These are phyloP conservation scores for Chondrus crispus DNA, from an alignment of 23 red algal genomes.

Conservation along the genomic window DNA sequence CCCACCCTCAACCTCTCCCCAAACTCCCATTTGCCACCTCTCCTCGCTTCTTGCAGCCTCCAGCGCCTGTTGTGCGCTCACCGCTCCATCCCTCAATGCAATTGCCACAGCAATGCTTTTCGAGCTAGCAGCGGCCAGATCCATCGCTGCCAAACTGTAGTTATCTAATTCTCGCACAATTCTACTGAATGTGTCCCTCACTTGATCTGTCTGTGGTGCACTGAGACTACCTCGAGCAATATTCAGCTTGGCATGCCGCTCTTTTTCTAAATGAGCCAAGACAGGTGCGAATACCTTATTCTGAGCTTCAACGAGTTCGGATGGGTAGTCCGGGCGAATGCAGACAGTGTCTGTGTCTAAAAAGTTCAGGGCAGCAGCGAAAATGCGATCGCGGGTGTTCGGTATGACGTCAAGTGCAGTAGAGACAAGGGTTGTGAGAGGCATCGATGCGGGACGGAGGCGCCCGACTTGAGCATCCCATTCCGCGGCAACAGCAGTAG, in stretches of 20 bases:
- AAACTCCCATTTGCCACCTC: slow-evolving; percentile 64
- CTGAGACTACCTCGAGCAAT: slow-evolving; percentile 31
- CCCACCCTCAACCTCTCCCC: slow-evolving; percentile 74
- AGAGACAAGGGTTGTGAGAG: slow-evolving; percentile 56
- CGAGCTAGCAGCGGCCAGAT: slow-evolving; percentile 19
- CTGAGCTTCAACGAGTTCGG: slow-evolving; percentile 53
- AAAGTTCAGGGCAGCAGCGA: slow-evolving; percentile 18
- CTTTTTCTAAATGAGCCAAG: not conserved
- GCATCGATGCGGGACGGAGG: slow-evolving; percentile 73
- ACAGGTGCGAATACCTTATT: slow-evolving; percentile 51
- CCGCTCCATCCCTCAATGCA: slow-evolving; percentile 49
- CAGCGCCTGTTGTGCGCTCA: slow-evolving; percentile 16
- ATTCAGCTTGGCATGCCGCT: not conserved
- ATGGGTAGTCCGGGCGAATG: slow-evolving; percentile 54
- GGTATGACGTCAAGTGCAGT: slow-evolving; percentile 56
- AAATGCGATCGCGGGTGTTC: slow-evolving; percentile 26
- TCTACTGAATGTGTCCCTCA: not conserved
- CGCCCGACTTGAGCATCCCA: slow-evolving; percentile 72
- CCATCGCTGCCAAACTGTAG: slow-evolving; percentile 57
- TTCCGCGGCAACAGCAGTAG: slow-evolving; percentile 78
- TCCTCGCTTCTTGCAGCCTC: slow-evolving; percentile 71
- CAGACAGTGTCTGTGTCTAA: slow-evolving; percentile 66
- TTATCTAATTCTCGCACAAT: slow-evolving; percentile 50
- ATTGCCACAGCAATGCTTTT: slow-evolving; percentile 60
- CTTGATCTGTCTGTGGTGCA: slow-evolving; percentile 11